phyloP scores from a whole-genome alignment of 1,284 basidiomycete species.

The Apiotrichum porosum region DNA sequence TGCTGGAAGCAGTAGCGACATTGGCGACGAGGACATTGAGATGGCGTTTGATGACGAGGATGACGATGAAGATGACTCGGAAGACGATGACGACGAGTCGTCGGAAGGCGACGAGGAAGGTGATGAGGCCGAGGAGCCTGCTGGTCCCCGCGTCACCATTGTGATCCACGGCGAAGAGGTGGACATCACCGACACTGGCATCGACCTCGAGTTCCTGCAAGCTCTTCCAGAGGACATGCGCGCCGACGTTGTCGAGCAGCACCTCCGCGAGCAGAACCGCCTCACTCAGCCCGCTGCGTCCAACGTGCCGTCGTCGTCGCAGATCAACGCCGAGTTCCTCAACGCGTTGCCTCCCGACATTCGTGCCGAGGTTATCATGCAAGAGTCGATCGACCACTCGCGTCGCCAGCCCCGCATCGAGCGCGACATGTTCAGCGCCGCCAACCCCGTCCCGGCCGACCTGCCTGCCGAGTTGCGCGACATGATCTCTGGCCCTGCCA shows the following conservation, averaged over 20 bases:
- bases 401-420: constrained; percentile 49
- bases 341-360: constrained; percentile 94
- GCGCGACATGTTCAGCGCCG: neutral
- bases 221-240: constrained; percentile 98
- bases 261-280: constrained; percentile 67
- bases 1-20: neutral
- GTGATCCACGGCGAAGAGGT: constrained; percentile 87
- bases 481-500: neutral
- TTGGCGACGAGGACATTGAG: constrained; percentile 66
- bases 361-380: constrained; percentile 92
- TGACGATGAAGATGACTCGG: constrained; percentile 50
- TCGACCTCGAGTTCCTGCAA: constrained; percentile 96
- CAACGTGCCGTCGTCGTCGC: constrained; percentile 59
- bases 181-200: constrained; percentile 97
- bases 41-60: constrained; percentile 50
- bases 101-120: constrained; percentile 1
- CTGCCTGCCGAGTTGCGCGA: constrained; percentile 1
- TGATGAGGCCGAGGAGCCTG: constrained; percentile 6
- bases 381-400: constrained; percentile 77
- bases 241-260: constrained; percentile 96
- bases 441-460: neutral
- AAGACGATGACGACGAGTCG: constrained; percentile 4
- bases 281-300: constrained; percentile 56
- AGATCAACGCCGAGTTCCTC: constrained; percentile 91
- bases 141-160: constrained; percentile 63